These are phyloP conservation scores for Phytophthora pinifolia DNA, from an alignment of 352 stramenopile genomes.

Conservation along the genomic window DNA sequence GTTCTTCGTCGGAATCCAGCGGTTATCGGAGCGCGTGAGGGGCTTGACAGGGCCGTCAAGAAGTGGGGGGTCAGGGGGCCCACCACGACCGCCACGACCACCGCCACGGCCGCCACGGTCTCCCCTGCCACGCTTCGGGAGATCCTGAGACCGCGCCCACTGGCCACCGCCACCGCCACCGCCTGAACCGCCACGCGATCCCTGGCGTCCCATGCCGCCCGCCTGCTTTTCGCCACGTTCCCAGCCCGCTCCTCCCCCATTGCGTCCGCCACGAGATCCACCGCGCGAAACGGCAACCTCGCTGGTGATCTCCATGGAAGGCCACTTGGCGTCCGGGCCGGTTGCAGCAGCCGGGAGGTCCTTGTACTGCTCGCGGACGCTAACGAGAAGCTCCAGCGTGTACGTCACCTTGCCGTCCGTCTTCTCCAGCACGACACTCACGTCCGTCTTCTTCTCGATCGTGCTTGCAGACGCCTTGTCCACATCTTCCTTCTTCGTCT, in stretches of 20 bases:
- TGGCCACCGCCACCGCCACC: constrained; percentile 37
- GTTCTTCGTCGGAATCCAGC: constrained; percentile 84
- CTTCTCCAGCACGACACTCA: constrained; percentile 34
- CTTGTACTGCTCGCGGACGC: constrained; percentile 58
- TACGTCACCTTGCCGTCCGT: constrained; percentile 56
- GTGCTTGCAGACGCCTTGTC: constrained; percentile 12
- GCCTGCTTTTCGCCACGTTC: constrained; percentile 62
- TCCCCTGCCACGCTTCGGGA: constrained; percentile 55
- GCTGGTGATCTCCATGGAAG: constrained; percentile 67
- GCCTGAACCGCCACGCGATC: constrained; percentile 38
- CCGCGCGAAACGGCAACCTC: constrained; percentile 51
- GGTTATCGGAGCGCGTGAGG: constrained; percentile 77
- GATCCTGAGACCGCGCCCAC: constrained; percentile 72
- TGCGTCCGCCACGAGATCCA: constrained; percentile 42
- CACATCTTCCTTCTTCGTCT: constrained; percentile 50
- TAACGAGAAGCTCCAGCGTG: constrained; percentile 57
- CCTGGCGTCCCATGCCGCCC: constrained; percentile 45
- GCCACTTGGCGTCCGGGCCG: constrained; percentile 52
- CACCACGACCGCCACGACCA: constrained; percentile 49
- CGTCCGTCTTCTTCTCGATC: constrained; percentile 35
- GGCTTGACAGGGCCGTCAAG: constrained; percentile 80
- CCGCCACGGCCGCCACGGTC: constrained; percentile 44
- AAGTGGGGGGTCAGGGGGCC: constrained; percentile 49
- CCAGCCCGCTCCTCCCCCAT: constrained; percentile 46
- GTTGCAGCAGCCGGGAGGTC: constrained; percentile 45